Evolutionary conservation across 768 basidiomycete genomes (phyloP), one percentile per base, ranked within the genome.

Genomic region (Pisolithus sp.): DNA sequence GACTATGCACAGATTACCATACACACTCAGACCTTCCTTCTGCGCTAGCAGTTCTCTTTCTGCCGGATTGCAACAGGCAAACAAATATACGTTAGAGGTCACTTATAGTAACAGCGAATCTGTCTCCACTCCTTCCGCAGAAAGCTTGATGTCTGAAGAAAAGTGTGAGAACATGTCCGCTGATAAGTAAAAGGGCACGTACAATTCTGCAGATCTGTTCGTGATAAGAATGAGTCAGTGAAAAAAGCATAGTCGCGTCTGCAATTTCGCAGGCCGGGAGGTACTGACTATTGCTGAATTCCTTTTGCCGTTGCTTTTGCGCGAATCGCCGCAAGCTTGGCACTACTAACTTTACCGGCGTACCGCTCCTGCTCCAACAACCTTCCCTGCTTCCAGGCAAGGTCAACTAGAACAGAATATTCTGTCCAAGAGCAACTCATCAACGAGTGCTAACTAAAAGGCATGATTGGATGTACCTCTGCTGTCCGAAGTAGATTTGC

Each of bases 201-300:
- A 80, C 78, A 81, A 58, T 80, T 81, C 57, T 74, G 71, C 37
- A 78, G 77, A 59, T 79, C 79, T 79, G 46, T 43, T n/a, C 13
- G 8, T 13, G 15, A 28, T 45, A 48, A 31, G 48, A 39, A 7
- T 8, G 23, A 41, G 28, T 46, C 46, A 49, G 38, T 0, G 7
- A 26, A 41, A 57, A 37, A 59, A 34, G n/a, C 12, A 24, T 44
- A 9, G 20, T 40, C 20, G 57, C 12, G 3, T 34, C 26, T 26
- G 21, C 23, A 26, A 12, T 21, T 12, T 23, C 12, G 24, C 34
- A 49, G 50, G 34, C 48, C 34, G 5, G 37, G 34, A 34, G 26
- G 12, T 2, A 71, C 79, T 61, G 57, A 90, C 90, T 89, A 71
- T 86, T 89, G 65, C 88, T 89, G 58, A 90, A 89, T 57, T 91